Base-by-base conservation (phyloP, 2,329 filamentous ascomycete genomes). In the Diatrype stigma region DNA sequence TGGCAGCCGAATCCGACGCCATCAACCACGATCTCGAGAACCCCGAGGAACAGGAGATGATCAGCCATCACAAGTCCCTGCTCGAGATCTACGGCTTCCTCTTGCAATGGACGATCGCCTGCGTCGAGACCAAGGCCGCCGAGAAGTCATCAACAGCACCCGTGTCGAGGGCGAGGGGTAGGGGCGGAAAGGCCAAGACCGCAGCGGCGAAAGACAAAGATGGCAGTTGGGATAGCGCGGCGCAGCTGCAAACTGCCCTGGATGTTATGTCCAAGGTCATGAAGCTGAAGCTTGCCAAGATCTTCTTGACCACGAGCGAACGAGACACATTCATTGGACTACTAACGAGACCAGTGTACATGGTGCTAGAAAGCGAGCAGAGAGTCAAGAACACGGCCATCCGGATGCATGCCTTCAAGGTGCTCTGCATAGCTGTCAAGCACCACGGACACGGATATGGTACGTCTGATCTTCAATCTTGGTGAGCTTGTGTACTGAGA, bases 361-460 rank as follows among this genome's bases (percentile, higher is more conserved):
- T 96, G 70, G 82, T 99, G 22, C 77, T 99, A 40, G 94, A 99
- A 73, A 96, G 89, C 68, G 94, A 99, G 70, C 86, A 92, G 65
- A 83, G 94, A 54, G 87, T 92, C 57, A 99, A 97, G 76, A 89
- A 81, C 62, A 94, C 86, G 23, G 77, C 87, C 4, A 93, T 97
- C 55, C 85, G 92, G 45, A 97, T 97, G 90, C 92, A 97, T 72
- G 89, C 89, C 51, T 99, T 96, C 78, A 96, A 96, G 69, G 91
- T 97, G 19, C 76, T 99, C 7, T 99, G 94, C 66, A 90, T 97
- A 60, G 92, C 95, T 34, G 85, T 99, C 53, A 99, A 99, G 73
- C 92, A 97, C 65, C 94, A 99, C 67, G 94, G 94, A 2, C 94
- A 99, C 70, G 94, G 88, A 59, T 96, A 96, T 67, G 92, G 90